Base-by-base conservation (phyloP, 768 basidiomycete species). In the Auriscalpium orientale region DNA sequence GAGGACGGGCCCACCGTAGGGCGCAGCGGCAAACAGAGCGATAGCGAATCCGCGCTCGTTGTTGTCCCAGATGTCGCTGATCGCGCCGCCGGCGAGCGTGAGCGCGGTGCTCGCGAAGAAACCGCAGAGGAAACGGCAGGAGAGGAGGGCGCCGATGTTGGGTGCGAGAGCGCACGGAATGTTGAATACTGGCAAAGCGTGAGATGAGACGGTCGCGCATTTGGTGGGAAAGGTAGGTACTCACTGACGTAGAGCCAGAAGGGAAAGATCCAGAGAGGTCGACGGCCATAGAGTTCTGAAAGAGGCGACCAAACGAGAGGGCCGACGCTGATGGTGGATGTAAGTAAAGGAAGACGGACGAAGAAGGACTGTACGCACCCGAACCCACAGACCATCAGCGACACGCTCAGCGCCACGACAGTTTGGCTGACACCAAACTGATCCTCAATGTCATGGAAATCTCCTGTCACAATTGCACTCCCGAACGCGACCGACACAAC, bases 1-100 rank as follows among this genome's bases (percentile, higher is more conserved):
- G 28, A 80, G 46, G 0, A 78, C 71, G 8, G 75, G 76, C 37
- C 72, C 75, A 1, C 72, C 66, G 61, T 76, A 77, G 0, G 74
- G 73, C 4, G 72, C 71, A 2, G 74, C 68, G 4, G 72, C 70
- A 56, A 76, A 77, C 12, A 74, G 46, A 0, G 71, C 70, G 38
- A 76, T 74, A 8, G 75, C 75, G 46, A 76, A 64, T 44, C 71
- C 72, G 52, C 72, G 68, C 40, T 68, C 66, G 43, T 70, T 66
- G 54, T 70, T 67, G 44, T 70, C 69, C 67, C 69, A 71, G 10
- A 71, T 52, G 47, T 73, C 72, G 38, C 69, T 68, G 18, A 72
- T 69, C 0, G 66, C 63, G 45, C 67, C 66, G 40, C 72, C 73
- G 13, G 67, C 67, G 53, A 72, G 69, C 11, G 72, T 69, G 20